These are phyloP conservation scores for Lunasporangiospora selenospora DNA, from an alignment of 192 early-diverging fungal species.

Conservation along the genomic window DNA sequence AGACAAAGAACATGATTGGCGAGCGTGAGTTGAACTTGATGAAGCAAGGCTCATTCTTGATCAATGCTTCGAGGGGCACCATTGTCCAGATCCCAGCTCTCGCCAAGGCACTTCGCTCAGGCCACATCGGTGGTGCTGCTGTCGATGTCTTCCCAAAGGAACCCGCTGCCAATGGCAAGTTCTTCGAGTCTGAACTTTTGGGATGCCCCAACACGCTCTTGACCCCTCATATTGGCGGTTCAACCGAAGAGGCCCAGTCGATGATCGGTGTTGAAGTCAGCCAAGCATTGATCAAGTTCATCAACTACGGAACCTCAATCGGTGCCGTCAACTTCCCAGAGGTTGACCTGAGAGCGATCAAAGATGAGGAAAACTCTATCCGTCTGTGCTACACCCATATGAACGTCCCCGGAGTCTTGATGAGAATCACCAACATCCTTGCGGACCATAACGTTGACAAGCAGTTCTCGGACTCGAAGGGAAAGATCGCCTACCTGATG, in stretches of 20 bases:
- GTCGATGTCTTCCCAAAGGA: constrained; percentile 98
- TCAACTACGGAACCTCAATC: constrained; percentile 88
- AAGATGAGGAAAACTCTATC: constrained; percentile 71
- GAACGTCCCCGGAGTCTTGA: constrained; percentile 52
- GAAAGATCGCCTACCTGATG: constrained; percentile 94
- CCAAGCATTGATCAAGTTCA: constrained; percentile 81
- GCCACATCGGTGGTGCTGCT: constrained; percentile 91
- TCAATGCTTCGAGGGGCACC: constrained; percentile 96
- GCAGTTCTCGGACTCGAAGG: constrained; percentile 97
- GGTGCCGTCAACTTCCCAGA: constrained; percentile 98
- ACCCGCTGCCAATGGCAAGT: constrained; percentile 86
- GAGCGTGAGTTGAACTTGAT: constrained; percentile 82
- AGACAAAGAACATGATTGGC: constrained; percentile 99
- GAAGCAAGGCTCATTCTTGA: constrained; percentile 92
- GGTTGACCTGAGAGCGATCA: constrained; percentile 86
- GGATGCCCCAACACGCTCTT: constrained; percentile 94
- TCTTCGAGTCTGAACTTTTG: constrained; percentile 68
- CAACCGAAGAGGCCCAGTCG: constrained; percentile 98
- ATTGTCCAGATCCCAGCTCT: constrained; percentile 95
- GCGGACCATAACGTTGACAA: constrained; percentile 97
- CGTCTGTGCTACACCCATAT: constrained; percentile 92
- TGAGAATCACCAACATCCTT: constrained; percentile 91
- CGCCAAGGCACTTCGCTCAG: constrained; percentile 77
- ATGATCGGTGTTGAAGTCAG: constrained; percentile 98
- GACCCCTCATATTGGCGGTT: constrained; percentile 99